Percentiles rank a stretch among this genome's conserved stretches.
These are phyloP conservation scores for Vigna trinervia DNA, from an alignment of 306 rosid genomes.

Conservation along the genomic window DNA sequence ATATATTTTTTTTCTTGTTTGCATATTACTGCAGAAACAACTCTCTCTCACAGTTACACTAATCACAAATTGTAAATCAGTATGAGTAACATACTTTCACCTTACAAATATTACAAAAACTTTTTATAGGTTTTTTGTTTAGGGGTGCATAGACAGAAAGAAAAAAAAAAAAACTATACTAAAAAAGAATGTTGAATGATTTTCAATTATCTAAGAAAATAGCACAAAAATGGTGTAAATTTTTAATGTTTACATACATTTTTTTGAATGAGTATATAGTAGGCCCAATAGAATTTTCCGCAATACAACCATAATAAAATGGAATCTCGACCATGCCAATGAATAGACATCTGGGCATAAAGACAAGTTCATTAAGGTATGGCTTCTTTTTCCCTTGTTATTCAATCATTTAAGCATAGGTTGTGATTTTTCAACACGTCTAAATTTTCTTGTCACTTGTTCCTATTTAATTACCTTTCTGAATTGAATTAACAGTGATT, in stretches of 20 bases:
- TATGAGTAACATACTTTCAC: slow-evolving; percentile 2
- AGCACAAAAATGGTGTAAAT: neutral
- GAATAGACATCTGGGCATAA: slow-evolving; percentile 50
- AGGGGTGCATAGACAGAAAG: neutral
- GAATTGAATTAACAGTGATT: slow-evolving; percentile 23
- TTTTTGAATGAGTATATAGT: slow-evolving; percentile 36
- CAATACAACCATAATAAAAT: slow-evolving; percentile 46
- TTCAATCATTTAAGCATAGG: slow-evolving; percentile 26
- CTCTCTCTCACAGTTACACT: slow-evolving; percentile 30
- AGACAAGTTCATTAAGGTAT: slow-evolving; percentile 44
- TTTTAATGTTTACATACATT: neutral
- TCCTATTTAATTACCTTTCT: neutral
- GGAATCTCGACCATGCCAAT: slow-evolving; percentile 54
- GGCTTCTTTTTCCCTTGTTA: slow-evolving; percentile 8
- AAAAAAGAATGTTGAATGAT: neutral
- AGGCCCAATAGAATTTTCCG: slow-evolving; percentile 58
- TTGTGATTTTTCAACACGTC: slow-evolving; percentile 10
- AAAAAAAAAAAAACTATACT: no score
- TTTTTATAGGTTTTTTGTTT: neutral
- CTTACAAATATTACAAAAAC: neutral
- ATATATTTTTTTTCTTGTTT: slow-evolving; percentile 42
- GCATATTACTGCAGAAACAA: slow-evolving; percentile 34
- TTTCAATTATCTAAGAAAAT: neutral
- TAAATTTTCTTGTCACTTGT: slow-evolving; percentile 21
- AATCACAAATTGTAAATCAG: slow-evolving; percentile 33